A percentile compares a stretch with the other conserved stretches of the same genome.
Conservation (phyloP, 2,329 filamentous ascomycete species). For the Venturia oleaginea region DNA sequence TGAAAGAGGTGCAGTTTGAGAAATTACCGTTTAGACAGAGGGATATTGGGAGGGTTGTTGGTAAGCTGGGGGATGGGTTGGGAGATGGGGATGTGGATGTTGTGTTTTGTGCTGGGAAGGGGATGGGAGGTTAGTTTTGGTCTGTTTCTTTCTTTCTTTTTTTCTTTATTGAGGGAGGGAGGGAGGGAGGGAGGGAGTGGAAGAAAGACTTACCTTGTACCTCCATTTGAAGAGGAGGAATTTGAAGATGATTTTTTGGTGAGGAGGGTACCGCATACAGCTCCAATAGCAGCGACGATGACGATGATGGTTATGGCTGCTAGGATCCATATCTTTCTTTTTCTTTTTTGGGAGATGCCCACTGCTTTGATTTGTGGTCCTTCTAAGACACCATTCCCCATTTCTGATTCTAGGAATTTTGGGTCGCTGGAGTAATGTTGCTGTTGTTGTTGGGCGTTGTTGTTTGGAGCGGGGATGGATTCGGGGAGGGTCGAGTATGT, state of each 20-base stretch:
- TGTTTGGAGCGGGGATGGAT: background rate
- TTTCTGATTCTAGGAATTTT: background rate
- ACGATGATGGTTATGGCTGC: background rate
- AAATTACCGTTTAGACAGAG: background rate
- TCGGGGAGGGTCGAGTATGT: background rate
- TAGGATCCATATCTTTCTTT: background rate
- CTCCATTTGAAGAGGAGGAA: too few species aligned
- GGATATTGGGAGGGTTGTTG: background rate
- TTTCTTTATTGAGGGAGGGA: too few species aligned
- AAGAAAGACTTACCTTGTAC: too few species aligned
- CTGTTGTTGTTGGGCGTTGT: background rate
- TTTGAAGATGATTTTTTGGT: background rate
- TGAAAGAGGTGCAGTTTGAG: background rate
- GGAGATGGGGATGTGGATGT: background rate
- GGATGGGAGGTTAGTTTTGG: too few species aligned
- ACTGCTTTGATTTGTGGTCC: background rate
- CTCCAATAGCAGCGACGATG: background rate
- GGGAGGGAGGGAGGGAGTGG: too few species aligned
- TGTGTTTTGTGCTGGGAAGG: background rate
- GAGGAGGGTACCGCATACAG: background rate
- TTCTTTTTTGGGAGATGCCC: background rate
- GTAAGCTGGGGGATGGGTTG: background rate
- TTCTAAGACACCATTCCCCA: background rate
- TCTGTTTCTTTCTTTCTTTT: too few species aligned
- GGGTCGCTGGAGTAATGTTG: background rate